A percentile compares a stretch with the other conserved stretches of the same genome.
Evolutionary conservation across 768 basidiomycete genomes (phyloP).

Genomic region (Boletellus ananas): DNA sequence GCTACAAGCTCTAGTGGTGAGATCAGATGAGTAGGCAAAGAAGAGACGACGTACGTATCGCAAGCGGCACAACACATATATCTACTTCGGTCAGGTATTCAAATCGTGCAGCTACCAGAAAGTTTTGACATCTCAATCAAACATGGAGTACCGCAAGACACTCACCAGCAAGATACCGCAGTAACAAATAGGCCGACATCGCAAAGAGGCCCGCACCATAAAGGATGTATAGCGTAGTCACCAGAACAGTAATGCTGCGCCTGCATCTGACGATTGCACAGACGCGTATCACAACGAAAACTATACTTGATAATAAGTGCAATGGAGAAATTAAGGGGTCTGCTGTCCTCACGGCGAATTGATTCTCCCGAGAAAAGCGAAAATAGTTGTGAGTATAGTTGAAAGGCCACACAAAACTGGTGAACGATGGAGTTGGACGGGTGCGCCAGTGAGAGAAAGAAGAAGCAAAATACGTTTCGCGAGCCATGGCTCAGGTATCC

Average conservation of each 20-base stretch:
- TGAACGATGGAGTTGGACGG: neutral
- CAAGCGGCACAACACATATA: conserved; percentile 10
- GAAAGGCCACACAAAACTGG: conserved; percentile 7
- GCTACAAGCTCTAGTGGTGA: neutral
- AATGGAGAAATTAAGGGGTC: too few relatives aligned
- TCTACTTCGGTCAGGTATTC: conserved; percentile 1
- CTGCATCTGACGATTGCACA: conserved; percentile 22
- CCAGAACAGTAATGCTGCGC: neutral
- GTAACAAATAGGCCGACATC: neutral
- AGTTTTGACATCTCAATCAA: neutral
- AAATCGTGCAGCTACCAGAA: neutral
- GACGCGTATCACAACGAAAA: conserved; percentile 24
- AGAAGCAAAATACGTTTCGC: neutral
- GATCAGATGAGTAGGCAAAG: neutral
- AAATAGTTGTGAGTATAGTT: neutral
- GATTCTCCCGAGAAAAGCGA: conserved; percentile 3
- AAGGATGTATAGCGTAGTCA: conserved; percentile 7
- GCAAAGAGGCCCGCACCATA: conserved; percentile 1
- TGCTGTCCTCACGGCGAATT: conserved; percentile 8
- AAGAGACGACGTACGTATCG: neutral
- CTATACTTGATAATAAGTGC: neutral
- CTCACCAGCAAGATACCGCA: neutral
- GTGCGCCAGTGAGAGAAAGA: neutral
- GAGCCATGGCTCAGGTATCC: conserved; percentile 18
- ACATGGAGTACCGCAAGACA: neutral